A percentile compares a stretch with the other conserved stretches of the same genome.
Evolutionary conservation across 441 rosid genomes (phyloP).

Genomic region (Sinapis alba): DNA sequence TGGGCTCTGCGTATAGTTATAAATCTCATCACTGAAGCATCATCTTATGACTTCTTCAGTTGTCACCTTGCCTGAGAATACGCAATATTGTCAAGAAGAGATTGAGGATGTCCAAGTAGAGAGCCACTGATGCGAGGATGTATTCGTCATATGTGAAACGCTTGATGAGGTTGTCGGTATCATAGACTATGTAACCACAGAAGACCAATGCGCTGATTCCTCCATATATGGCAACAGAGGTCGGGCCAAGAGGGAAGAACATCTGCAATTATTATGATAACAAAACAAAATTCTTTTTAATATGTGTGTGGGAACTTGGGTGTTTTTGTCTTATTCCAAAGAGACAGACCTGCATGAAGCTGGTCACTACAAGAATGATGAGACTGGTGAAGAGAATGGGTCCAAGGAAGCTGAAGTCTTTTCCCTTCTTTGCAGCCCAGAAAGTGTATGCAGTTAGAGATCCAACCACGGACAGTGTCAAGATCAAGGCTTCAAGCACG

Average conservation of each 20-base stretch:
- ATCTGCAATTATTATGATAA: conserved; percentile 47
- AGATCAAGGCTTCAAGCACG: conserved; percentile 86
- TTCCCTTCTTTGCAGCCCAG: conserved; percentile 96
- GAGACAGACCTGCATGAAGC: conserved; percentile 74
- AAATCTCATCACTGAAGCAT: conserved; percentile 7
- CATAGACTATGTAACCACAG: conserved; percentile 83
- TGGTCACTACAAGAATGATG: conserved; percentile 66
- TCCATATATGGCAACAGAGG: conserved; percentile 69
- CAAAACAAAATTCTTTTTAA: neutral
- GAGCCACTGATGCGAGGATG: conserved; percentile 80
- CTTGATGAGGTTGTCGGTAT: conserved; percentile 86
- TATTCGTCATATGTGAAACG: conserved; percentile 87
- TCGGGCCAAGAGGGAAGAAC: conserved; percentile 86
- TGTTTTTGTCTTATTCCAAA: neutral
- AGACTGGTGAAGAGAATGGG: conserved; percentile 89
- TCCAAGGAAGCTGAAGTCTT: conserved; percentile 87
- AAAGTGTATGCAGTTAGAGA: conserved; percentile 88
- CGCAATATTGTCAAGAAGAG: conserved; percentile 85
- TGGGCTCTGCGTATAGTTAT: neutral
- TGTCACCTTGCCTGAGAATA: conserved; percentile 63
- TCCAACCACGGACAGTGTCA: conserved; percentile 82
- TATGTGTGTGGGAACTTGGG: neutral
- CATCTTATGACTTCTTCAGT: conserved; percentile 33
- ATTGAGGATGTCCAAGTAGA: conserved; percentile 87
- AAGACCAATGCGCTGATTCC: conserved; percentile 80